Percentiles rank a stretch among this genome's conserved stretches.
These are phyloP conservation scores for Brassica incana DNA, from an alignment of 345 rosid species.

Conservation along the genomic window DNA sequence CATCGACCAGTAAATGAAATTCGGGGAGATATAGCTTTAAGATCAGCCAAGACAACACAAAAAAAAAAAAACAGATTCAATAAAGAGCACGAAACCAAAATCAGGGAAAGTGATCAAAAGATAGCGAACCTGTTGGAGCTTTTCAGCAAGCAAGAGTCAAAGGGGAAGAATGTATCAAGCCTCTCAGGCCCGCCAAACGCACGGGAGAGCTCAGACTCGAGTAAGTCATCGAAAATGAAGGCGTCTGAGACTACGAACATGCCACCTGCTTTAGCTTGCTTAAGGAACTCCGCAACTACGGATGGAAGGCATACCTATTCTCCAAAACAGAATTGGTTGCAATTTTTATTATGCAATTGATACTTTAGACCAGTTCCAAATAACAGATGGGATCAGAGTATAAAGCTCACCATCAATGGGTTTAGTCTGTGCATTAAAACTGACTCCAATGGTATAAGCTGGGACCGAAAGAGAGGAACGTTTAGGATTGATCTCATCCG, in stretches of 20 bases:
- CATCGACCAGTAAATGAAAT: constrained; percentile 70
- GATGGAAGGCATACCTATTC: constrained; percentile 85
- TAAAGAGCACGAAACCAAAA: not conserved
- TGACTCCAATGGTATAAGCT: constrained; percentile 67
- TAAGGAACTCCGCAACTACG: constrained; percentile 74
- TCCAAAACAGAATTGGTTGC: not conserved
- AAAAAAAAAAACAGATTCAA: not conserved
- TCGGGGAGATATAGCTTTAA: constrained; percentile 53
- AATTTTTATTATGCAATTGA: not conserved
- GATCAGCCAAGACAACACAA: not conserved
- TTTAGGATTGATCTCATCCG: constrained; percentile 71
- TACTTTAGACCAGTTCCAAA: not conserved
- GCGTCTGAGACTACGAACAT: constrained; percentile 53
- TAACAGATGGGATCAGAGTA: constrained; percentile 4
- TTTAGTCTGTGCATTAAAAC: constrained; percentile 61
- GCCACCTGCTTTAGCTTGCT: constrained; percentile 74
- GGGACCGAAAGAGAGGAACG: constrained; percentile 59
- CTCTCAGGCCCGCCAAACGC: constrained; percentile 79
- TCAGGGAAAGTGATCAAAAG: not conserved
- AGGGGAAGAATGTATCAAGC: constrained; percentile 90
- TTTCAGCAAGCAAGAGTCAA: constrained; percentile 76
- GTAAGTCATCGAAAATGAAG: constrained; percentile 46
- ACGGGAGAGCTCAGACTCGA: constrained; percentile 70
- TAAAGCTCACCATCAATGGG: constrained; percentile 64
- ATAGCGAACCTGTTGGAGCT: constrained; percentile 55